phyloP scores from a whole-genome alignment of 495 filamentous ascomycete genomes.

The Filosporella fistucella region DNA sequence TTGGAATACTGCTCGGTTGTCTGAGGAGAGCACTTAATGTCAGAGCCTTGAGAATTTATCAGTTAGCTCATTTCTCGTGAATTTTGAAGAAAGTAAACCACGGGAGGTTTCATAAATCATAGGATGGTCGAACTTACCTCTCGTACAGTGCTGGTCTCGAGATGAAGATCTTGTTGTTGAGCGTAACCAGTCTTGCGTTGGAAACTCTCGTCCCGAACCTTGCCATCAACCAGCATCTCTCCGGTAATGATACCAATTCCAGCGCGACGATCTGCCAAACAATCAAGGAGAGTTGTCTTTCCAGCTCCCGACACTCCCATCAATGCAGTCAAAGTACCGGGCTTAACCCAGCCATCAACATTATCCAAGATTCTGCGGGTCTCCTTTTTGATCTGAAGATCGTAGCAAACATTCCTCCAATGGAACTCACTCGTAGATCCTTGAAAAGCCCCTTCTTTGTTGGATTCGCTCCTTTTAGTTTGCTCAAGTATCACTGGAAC shows the following conservation, averaged over 20 bases:
- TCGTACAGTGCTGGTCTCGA: slow-evolving; percentile 39
- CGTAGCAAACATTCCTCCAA: slow-evolving; percentile 76
- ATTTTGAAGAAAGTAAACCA: too few species aligned
- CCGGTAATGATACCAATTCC: slow-evolving; percentile 41
- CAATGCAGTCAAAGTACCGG: slow-evolving; percentile 64
- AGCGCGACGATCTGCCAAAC: slow-evolving; percentile 44
- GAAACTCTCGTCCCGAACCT: slow-evolving; percentile 60
- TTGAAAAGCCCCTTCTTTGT: slow-evolving; percentile 17
- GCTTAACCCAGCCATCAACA: slow-evolving; percentile 66
- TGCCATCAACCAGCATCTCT: slow-evolving; percentile 74
- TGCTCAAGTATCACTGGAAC: slow-evolving; percentile 3
- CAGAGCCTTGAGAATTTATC: too few species aligned
- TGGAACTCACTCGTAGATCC: slow-evolving; percentile 52
- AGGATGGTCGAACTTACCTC: slow-evolving; percentile 28
- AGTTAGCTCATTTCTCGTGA: too few species aligned
- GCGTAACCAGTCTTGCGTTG: slow-evolving; percentile 83
- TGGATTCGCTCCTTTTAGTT: slow-evolving; percentile 8
- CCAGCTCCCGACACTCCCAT: slow-evolving; percentile 63
- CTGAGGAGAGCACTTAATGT: slow-evolving; percentile 78
- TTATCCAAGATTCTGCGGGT: slow-evolving; percentile 54
- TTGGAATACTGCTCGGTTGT: slow-evolving; percentile 65
- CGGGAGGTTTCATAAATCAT: too few species aligned
- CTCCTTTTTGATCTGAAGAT: slow-evolving; percentile 57
- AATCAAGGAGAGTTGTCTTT: slow-evolving; percentile 60
- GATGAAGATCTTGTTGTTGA: slow-evolving; percentile 81